A percentile compares a stretch with the other conserved stretches of the same genome.
Conservation (phyloP, 108 stramenopile genomes). For the Cylindrotheca fusiformis region DNA sequence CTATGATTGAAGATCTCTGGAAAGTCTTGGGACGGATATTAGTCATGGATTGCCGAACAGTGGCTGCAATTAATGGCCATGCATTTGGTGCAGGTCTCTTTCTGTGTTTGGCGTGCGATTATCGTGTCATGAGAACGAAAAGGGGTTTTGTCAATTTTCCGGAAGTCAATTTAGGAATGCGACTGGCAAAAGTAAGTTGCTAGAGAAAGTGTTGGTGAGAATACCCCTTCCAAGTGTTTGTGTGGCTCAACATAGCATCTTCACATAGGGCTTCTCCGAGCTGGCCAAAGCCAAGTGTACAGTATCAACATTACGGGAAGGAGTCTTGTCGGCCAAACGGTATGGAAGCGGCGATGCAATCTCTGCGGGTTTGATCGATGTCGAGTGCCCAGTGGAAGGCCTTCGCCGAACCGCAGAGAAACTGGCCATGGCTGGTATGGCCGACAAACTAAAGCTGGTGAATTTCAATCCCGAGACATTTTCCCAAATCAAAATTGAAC, state of each 20-base stretch:
- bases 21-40: slow-evolving; percentile 46
- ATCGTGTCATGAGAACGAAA: slow-evolving; percentile 57
- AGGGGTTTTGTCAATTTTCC: slow-evolving; percentile 57
- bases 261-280: slow-evolving; percentile 50
- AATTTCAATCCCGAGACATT: slow-evolving; percentile 45
- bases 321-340: slow-evolving; percentile 39
- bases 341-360: slow-evolving; percentile 39
- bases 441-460: slow-evolving; percentile 21
- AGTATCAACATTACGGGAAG: slow-evolving; percentile 33
- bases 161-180: slow-evolving; percentile 55
- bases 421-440: slow-evolving; percentile 37
- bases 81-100: slow-evolving; percentile 66
- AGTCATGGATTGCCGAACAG: slow-evolving; percentile 46
- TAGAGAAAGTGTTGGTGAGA: background rate
- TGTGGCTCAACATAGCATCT: background rate
- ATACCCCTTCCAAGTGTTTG: background rate
- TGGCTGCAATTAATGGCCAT: slow-evolving; percentile 70
- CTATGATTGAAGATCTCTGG: slow-evolving; percentile 41
- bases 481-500: slow-evolving; percentile 47
- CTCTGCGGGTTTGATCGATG: slow-evolving; percentile 38
- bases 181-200: slow-evolving; percentile 29
- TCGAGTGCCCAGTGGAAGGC: slow-evolving; percentile 24
- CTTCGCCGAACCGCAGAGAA: slow-evolving; percentile 25
- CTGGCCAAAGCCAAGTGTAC: slow-evolving; percentile 59
- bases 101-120: slow-evolving; percentile 59